These are phyloP conservation scores for Saprolegnia parasitica DNA, from an alignment of 352 stramenopile genomes.

Conservation along the genomic window DNA sequence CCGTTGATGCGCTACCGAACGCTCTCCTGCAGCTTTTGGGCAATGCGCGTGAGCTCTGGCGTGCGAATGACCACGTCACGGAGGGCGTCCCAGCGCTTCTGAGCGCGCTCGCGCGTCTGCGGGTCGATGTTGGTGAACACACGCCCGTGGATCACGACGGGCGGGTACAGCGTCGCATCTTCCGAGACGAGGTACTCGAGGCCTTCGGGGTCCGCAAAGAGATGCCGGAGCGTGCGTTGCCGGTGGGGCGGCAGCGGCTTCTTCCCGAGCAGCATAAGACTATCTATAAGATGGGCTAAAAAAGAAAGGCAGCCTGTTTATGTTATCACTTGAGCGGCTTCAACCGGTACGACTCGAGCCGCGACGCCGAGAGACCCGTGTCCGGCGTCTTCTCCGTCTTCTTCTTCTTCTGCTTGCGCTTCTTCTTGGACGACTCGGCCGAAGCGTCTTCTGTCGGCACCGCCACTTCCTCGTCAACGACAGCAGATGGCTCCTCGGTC, in stretches of 20 bases:
- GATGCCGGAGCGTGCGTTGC: constrained; percentile 2
- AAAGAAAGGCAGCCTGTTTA: background rate
- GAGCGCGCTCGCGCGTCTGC: constrained; percentile 19
- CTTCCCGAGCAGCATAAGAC: no score
- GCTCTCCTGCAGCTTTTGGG: constrained; percentile 30
- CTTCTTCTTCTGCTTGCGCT: constrained; percentile 49
- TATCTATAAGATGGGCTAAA: no score
- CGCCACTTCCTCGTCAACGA: constrained; percentile 24
- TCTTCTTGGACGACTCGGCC: constrained; percentile 44
- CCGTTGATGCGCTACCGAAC: constrained; percentile 6
- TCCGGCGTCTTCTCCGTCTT: constrained; percentile 41
- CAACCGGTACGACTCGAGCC: constrained; percentile 77
- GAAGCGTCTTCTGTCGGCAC: constrained; percentile 30
- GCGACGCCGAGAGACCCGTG: constrained; percentile 64
- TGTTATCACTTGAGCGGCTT: constrained; percentile 43
- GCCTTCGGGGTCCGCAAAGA: constrained; percentile 9
- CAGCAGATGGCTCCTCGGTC: background rate
- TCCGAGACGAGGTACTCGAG: constrained; percentile 20
- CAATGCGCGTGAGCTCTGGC: constrained; percentile 26
- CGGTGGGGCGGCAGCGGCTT: background rate
- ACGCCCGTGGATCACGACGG: constrained; percentile 18
- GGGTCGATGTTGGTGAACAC: constrained; percentile 27
- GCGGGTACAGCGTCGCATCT: constrained; percentile 2
- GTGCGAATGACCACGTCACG: constrained; percentile 28
- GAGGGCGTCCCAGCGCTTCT: constrained; percentile 28